A percentile compares a stretch with the other conserved stretches of the same genome.
phyloP scores from a whole-genome alignment of 441 rosid genomes.

The Croton setiger region DNA sequence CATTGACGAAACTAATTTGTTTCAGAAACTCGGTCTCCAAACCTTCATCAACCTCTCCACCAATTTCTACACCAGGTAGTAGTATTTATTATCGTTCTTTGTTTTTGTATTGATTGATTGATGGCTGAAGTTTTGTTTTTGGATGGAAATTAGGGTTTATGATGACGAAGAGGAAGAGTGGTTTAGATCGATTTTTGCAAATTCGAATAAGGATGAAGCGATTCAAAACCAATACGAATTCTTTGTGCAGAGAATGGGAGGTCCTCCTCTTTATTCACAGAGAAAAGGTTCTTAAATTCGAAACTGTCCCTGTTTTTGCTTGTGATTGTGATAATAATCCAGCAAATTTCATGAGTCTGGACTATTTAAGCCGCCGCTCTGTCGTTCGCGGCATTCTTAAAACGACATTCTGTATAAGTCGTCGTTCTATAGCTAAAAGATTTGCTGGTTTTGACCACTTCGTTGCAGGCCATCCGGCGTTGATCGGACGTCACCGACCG shows the following conservation, averaged over 20 bases:
- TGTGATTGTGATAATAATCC: not conserved
- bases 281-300: slow-evolving; percentile 57
- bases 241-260: slow-evolving; percentile 93
- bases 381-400: not conserved
- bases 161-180: slow-evolving; percentile 85
- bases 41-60: slow-evolving; percentile 79
- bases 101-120: not conserved
- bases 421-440: too few relatives aligned
- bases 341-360: too few relatives aligned
- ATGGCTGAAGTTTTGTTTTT: not conserved
- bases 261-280: slow-evolving; percentile 82
- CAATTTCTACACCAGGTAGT: slow-evolving; percentile 76
- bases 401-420: too few relatives aligned
- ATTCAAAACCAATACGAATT: slow-evolving; percentile 90
- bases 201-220: slow-evolving; percentile 80
- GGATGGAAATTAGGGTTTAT: slow-evolving; percentile 48
- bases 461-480: slow-evolving; percentile 76
- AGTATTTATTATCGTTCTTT: not conserved
- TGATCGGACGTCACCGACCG: slow-evolving; percentile 84
- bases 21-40: slow-evolving; percentile 71
- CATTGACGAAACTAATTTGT: slow-evolving; percentile 66
- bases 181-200: slow-evolving; percentile 70
- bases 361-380: too few relatives aligned
- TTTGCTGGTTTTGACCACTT: not conserved
- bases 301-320: not conserved